Conservation (phyloP, 805 yeast genomes). For the Wickerhamomyces rabaulensis region DNA sequence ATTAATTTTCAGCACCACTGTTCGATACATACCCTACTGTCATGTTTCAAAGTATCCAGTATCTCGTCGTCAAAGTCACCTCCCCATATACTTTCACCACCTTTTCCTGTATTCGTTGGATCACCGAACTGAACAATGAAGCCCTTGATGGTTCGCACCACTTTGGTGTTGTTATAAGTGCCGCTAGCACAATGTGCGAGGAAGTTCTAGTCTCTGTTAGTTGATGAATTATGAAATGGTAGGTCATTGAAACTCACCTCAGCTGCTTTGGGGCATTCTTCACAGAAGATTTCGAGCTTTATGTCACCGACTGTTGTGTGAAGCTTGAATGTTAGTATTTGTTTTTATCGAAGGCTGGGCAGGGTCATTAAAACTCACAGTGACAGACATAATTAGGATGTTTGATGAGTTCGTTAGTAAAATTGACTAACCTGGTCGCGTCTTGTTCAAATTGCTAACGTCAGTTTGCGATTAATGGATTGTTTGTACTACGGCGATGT, state of each 20-base stretch:
- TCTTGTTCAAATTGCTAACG: too few species aligned
- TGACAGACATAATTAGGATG: conserved; percentile 16
- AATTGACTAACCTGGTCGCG: too few species aligned
- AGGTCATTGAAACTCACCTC: conserved; percentile 23
- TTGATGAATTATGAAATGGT: too few species aligned
- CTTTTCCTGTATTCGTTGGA: conserved; percentile 70
- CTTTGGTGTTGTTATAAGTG: conserved; percentile 42
- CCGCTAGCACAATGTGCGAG: conserved; percentile 42
- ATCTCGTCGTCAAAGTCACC: conserved; percentile 78
- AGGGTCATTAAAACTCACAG: conserved; percentile 8
- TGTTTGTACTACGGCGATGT: too few species aligned
- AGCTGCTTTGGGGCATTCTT: conserved; percentile 32
- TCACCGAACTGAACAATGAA: conserved; percentile 89
- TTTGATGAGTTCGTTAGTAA: too few species aligned
- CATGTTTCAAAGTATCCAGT: conserved; percentile 56
- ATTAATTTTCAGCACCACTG: too few species aligned
- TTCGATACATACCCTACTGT: conserved; percentile 64
- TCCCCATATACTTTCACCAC: conserved; percentile 79
- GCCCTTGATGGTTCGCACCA: conserved; percentile 66
- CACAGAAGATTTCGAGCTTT: conserved; percentile 34
- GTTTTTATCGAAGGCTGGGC: too few species aligned
- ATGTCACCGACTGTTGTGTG: conserved; percentile 35
- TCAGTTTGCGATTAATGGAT: too few species aligned
- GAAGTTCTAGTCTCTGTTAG: conserved; percentile 27
- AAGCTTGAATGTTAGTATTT: conserved; percentile 17